These are phyloP conservation scores for Eremothecium gossypii DNA, from an alignment of 1,139 yeast genomes.

Conservation along the genomic window DNA sequence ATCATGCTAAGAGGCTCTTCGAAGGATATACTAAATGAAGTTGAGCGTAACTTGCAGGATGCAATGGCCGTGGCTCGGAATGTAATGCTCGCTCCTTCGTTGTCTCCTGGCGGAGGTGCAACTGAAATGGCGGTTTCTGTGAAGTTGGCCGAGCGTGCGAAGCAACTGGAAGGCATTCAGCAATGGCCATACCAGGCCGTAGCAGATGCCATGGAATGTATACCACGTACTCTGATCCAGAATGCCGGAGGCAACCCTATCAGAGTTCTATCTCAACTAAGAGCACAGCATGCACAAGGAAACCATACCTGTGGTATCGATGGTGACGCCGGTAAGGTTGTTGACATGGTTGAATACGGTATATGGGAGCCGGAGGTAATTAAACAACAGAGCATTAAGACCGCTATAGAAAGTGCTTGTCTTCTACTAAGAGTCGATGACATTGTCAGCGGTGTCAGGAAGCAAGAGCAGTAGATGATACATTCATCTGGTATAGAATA, in stretches of 20 bases:
- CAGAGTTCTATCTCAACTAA: conserved; percentile 74
- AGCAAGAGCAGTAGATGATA: conserved; percentile 23
- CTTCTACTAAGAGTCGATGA: conserved; percentile 91
- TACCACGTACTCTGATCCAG: conserved; percentile 93
- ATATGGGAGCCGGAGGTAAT: conserved; percentile 99
- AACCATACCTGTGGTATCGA: conserved; percentile 80
- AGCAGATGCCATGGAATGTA: conserved; percentile 96
- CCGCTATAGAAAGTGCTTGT: conserved; percentile 96
- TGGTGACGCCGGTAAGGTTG: conserved; percentile 89
- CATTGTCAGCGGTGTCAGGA: conserved; percentile 91
- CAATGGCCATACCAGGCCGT: conserved; percentile 99
- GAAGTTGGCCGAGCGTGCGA: conserved; percentile 79
- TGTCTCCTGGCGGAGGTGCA: conserved; percentile 99
- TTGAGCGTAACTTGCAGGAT: conserved; percentile 94
- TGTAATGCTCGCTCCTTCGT: conserved; percentile 87
- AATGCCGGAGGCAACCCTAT: conserved; percentile 97
- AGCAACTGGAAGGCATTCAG: conserved; percentile 84
- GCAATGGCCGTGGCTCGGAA: conserved; percentile 98
- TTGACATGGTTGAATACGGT: conserved; percentile 91
- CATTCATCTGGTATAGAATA: background rate
- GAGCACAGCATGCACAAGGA: conserved; percentile 96
- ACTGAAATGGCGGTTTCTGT: conserved; percentile 98
- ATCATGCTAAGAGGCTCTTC: conserved; percentile 91
- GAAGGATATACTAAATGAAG: conserved; percentile 90
- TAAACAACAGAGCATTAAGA: conserved; percentile 91